Conservation (phyloP, 2,329 filamentous ascomycete genomes). For the Didymosphaeria variabile region DNA sequence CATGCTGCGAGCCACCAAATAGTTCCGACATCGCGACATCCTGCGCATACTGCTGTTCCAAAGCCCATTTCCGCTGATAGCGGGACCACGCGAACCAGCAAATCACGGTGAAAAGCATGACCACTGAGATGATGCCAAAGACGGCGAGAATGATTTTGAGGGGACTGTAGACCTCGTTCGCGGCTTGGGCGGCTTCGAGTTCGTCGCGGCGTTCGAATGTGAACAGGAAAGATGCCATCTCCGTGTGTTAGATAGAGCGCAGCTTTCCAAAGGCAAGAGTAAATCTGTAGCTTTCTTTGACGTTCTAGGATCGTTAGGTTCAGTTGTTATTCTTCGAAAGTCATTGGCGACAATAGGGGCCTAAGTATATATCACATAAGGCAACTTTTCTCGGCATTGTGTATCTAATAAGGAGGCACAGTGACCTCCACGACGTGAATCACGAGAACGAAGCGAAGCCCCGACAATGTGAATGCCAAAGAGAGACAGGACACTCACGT, state of each 20-base stretch:
- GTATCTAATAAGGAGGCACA: no score
- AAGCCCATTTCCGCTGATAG: neutral
- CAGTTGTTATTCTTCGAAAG: no score
- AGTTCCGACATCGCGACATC: neutral
- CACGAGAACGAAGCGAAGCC: no score
- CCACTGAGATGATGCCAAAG: neutral
- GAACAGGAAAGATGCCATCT: neutral
- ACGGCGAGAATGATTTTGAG: conserved; percentile 4
- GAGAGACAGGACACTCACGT: neutral
- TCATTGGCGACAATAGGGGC: neutral
- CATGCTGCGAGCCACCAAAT: neutral
- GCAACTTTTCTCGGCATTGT: no score
- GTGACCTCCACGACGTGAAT: no score
- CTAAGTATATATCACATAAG: neutral
- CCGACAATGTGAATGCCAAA: neutral
- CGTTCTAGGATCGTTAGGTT: neutral
- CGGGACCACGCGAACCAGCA: neutral
- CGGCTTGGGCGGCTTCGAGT: conserved; percentile 1
- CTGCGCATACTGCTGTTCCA: neutral
- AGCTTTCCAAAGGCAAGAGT: neutral
- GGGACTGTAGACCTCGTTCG: neutral
- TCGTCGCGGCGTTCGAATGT: neutral
- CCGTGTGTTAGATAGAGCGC: neutral
- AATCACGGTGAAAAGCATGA: neutral
- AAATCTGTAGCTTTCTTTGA: neutral